Evolutionary conservation across 345 rosid genomes (phyloP), one percentile per base, ranked within the genome.

Genomic region (Erucastrum elatum): DNA sequence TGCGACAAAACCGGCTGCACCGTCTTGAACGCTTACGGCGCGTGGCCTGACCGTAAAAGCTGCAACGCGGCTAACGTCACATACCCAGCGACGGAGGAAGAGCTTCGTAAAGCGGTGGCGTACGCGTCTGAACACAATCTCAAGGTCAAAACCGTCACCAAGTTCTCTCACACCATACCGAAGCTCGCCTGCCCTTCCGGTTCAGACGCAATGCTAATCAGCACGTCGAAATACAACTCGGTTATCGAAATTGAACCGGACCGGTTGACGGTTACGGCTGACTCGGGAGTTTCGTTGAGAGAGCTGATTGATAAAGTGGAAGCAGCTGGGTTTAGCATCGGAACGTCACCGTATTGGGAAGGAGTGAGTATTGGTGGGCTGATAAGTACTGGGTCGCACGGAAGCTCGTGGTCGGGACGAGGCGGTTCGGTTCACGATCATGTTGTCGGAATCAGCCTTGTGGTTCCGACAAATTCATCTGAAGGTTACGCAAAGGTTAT

Each of bases 401-500:
- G 98, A 2, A 94, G 98, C 78, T 92, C 98, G 0, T 94, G 97
- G 97, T 88, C 88, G 80, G 97, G 97, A 21, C 86, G 84, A 73
- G 98, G 98, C 11, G 98, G 97, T n/a, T 90, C 97, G 1, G 94
- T 88, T 66, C 97, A 92, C 37, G 98, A 94, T 65, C 94, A 92
- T 75, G 96, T 94, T 13, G 81, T 87, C 37, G 95, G 92, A 6
- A 65, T 94, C 10, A 86, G 81, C 71, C 87, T 94, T 27, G 71
- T 92, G 6, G 87, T 92, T 66, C 95, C 97, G 0, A 88, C 90
- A 3, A 41, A 15, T 12, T 73, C 77, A 17, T 84, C 88, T 0
- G 87, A 92, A 74, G 90, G 97, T 6, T 92, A 60, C 68, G 97
- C 97, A 0, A 90, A 94, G 71, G 56, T 92, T 34, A 64, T 88